Evolutionary conservation across 2,329 filamentous ascomycete species (phyloP).

Genomic region (Paramyrothecium roridum): DNA sequence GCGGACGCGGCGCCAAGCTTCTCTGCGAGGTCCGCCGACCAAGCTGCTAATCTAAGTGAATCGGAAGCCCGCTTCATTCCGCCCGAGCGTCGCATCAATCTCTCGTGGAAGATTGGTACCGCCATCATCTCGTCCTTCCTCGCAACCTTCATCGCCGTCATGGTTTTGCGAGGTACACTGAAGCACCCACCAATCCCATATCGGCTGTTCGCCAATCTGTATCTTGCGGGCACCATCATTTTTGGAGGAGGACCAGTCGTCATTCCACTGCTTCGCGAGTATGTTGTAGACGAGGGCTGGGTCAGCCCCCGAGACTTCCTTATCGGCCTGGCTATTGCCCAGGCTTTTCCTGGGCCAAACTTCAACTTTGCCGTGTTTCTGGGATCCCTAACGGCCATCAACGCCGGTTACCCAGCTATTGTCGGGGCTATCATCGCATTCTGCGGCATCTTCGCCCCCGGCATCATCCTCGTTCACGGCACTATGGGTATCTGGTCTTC

Average conservation of each 20-base stretch:
- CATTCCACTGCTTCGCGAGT: slow-evolving; percentile 59
- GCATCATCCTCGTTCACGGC: slow-evolving; percentile 45
- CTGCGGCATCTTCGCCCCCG: slow-evolving; percentile 50
- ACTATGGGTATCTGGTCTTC: slow-evolving; percentile 54
- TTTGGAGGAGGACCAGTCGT: slow-evolving; percentile 65
- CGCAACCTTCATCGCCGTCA: slow-evolving; percentile 51
- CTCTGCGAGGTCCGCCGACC: slow-evolving; percentile 1
- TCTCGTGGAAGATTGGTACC: slow-evolving; percentile 43
- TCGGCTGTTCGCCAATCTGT: slow-evolving; percentile 68
- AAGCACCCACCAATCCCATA: slow-evolving; percentile 43
- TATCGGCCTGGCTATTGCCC: slow-evolving; percentile 68
- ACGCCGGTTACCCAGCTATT: slow-evolving; percentile 29
- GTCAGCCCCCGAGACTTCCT: slow-evolving; percentile 69
- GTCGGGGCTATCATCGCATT: slow-evolving; percentile 49
- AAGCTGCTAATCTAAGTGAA: background rate
- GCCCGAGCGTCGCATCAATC: slow-evolving; percentile 25
- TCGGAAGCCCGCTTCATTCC: slow-evolving; percentile 27
- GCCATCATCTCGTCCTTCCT: slow-evolving; percentile 47
- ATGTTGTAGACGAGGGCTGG: slow-evolving; percentile 66
- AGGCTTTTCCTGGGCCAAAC: slow-evolving; percentile 58
- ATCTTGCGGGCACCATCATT: slow-evolving; percentile 68
- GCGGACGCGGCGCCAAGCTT: background rate
- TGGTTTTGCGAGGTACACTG: slow-evolving; percentile 45
- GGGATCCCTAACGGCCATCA: slow-evolving; percentile 44
- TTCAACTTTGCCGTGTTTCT: slow-evolving; percentile 57